Evolutionary conservation across 2,329 filamentous ascomycete species (phyloP), one percentile per base, ranked within the genome.

Genomic region (Eutypella sp.): DNA sequence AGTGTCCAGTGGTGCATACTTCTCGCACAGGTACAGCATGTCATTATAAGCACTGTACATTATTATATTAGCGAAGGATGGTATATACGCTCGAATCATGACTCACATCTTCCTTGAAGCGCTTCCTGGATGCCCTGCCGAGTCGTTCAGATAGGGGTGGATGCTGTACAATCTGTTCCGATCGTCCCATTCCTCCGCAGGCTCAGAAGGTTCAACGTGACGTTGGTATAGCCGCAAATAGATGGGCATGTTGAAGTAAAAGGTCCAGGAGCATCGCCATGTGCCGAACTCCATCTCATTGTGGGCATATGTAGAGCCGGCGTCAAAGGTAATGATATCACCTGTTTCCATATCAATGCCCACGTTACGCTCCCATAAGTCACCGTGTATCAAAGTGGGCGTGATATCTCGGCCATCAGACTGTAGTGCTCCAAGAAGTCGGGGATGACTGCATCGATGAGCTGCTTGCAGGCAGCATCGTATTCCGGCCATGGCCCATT

Each of bases 1-100:
- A 23, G 43, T 54, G 2, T 60, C 57, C 18, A 60, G 44, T 2
- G 64, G 64, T 9, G 55, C 62, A 41, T 67, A 68, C 47, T 64
- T 68, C 44, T 68, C 61, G 31, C 58, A 60, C 6, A 68, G 58
- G 49, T 57, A 67, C 4, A 61, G 54, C 56, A 68, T 66, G 43
- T 68, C 58, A 40, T 67, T 64, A 47, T 67, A 65, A 11, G 60
- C 64, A 46, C 62, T 65, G 15, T 11, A 41, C 7, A 19, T 19
- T 13, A 8, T 39, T 13, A 8, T 38, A 16, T n/a, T 16, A 20
- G 15, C 15, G 25, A 19, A n/a, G 34, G 8, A 13, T 18, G 18
- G 25, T n/a, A 33, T 4, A 33, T 15, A 38, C 9, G 8, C 13
- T 18, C 1, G 13, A n/a, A 24, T 18, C 27, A 23, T 4, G 38